Conservation (phyloP, 169 alveolate species). For the Cyclospora cayetanensis region DNA sequence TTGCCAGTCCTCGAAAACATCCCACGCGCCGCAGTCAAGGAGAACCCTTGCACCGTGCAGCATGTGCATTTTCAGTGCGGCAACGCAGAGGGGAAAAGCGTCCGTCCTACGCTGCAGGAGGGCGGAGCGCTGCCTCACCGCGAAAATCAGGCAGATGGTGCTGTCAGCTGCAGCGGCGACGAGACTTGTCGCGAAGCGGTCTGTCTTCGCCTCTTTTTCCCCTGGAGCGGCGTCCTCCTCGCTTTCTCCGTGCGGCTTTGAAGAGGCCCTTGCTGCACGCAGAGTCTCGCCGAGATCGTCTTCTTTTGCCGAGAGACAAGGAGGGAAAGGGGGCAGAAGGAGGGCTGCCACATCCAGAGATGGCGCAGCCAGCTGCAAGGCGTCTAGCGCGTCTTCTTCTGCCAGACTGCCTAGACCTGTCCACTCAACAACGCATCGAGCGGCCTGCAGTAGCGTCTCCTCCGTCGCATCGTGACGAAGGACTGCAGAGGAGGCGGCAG, state of each 20-base stretch:
- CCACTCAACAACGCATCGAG: neutral
- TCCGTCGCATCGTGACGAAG: no score
- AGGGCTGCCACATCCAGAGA: slow-evolving; percentile 18
- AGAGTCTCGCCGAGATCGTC: neutral
- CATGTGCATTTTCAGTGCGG: slow-evolving; percentile 1
- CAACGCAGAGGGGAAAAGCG: neutral
- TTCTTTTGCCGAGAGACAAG: neutral
- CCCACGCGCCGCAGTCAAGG: neutral
- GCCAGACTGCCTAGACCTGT: neutral
- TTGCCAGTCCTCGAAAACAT: slow-evolving; percentile 31
- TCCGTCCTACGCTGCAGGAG: slow-evolving; percentile 24
- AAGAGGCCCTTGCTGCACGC: neutral
- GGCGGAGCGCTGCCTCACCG: slow-evolving; percentile 20
- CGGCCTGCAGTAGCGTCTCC: neutral
- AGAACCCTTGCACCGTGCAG: neutral
- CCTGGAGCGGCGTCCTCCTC: neutral
- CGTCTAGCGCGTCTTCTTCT: neutral
- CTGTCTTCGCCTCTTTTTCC: neutral
- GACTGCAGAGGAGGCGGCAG: neutral
- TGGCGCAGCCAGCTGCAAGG: neutral
- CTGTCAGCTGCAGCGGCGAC: slow-evolving; percentile 49
- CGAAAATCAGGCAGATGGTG: slow-evolving; percentile 22
- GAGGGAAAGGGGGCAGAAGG: slow-evolving; percentile 49
- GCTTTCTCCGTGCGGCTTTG: no score
- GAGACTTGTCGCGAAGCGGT: slow-evolving; percentile 19